A percentile compares a stretch with the other conserved stretches of the same genome.
Conservation (phyloP, 2,329 filamentous ascomycete genomes). For the Calonectria multiphialidica region DNA sequence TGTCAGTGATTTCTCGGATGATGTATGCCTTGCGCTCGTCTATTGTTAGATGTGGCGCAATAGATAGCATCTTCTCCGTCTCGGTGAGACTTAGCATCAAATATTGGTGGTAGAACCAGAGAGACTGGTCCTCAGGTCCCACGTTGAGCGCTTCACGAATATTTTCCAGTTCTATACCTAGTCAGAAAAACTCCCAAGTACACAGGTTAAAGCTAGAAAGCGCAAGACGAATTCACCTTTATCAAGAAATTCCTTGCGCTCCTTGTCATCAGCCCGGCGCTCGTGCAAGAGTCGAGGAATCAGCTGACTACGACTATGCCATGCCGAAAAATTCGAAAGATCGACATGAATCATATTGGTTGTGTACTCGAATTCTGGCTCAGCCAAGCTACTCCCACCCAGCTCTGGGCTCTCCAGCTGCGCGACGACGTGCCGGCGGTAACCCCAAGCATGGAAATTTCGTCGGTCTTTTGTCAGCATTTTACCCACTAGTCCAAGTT, state of each 20-base stretch:
- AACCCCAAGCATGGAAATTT: conserved; percentile 98
- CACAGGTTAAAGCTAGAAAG: not conserved
- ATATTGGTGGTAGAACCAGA: conserved; percentile 98
- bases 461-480: conserved; percentile 89
- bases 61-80: conserved; percentile 62
- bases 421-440: conserved; percentile 83
- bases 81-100: conserved; percentile 78
- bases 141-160: conserved; percentile 86
- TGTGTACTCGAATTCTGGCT: conserved; percentile 90
- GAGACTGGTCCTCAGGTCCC: conserved; percentile 92
- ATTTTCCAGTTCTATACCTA: conserved; percentile 73
- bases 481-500: conserved; percentile 85
- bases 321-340: conserved; percentile 96
- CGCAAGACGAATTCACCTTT: conserved; percentile 63
- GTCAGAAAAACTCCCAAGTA: conserved; percentile 13
- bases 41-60: conserved; percentile 73
- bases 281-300: conserved; percentile 83
- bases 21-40: conserved; percentile 76
- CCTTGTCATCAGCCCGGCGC: conserved; percentile 71
- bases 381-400: conserved; percentile 73
- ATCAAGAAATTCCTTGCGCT: conserved; percentile 78
- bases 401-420: conserved; percentile 74
- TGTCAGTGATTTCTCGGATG: conserved; percentile 77
- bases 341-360: conserved; percentile 88
- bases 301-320: conserved; percentile 90